These are phyloP conservation scores for Hygrophila difformis DNA, from an alignment of 257 asterid genomes.

Conservation along the genomic window DNA sequence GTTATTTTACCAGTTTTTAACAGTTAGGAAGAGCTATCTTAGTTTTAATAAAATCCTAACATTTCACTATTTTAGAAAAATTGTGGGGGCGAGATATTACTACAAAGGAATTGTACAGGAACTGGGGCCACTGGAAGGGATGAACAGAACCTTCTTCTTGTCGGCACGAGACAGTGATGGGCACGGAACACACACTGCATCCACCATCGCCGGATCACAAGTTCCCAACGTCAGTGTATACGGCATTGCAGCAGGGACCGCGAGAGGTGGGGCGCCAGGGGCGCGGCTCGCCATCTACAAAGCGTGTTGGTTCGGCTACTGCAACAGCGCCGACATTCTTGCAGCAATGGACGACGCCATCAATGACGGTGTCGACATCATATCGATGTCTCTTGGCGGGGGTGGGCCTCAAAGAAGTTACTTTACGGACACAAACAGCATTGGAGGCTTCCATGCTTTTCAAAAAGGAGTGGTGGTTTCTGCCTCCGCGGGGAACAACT, in stretches of 20 bases:
- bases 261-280: slow-evolving; percentile 41
- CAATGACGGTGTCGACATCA: slow-evolving; percentile 33
- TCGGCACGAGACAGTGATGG: slow-evolving; percentile 42
- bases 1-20: too few species aligned
- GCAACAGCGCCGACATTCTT: slow-evolving; percentile 37
- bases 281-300: slow-evolving; percentile 44
- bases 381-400: slow-evolving; percentile 38
- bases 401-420: slow-evolving; percentile 23
- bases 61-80: slow-evolving; percentile 40
- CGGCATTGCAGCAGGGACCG: slow-evolving; percentile 32
- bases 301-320: slow-evolving; percentile 36
- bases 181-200: slow-evolving; percentile 48
- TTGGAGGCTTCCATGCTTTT: slow-evolving; percentile 43
- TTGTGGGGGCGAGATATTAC: slow-evolving; percentile 53
- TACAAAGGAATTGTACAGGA: slow-evolving; percentile 31
- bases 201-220: slow-evolving; percentile 39
- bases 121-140: slow-evolving; percentile 34
- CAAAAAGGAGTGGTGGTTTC: slow-evolving; percentile 33
- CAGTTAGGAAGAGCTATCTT: too few species aligned
- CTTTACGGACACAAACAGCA: slow-evolving; percentile 24
- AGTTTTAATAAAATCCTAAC: too few species aligned
- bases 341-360: slow-evolving; percentile 41
- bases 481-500: slow-evolving; percentile 41
- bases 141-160: slow-evolving; percentile 25
- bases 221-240: slow-evolving; percentile 25